Percentiles rank a stretch among this genome's conserved stretches.
Conservation (phyloP, 345 rosid genomes). For the Diplotaxis tenuifolia region DNA sequence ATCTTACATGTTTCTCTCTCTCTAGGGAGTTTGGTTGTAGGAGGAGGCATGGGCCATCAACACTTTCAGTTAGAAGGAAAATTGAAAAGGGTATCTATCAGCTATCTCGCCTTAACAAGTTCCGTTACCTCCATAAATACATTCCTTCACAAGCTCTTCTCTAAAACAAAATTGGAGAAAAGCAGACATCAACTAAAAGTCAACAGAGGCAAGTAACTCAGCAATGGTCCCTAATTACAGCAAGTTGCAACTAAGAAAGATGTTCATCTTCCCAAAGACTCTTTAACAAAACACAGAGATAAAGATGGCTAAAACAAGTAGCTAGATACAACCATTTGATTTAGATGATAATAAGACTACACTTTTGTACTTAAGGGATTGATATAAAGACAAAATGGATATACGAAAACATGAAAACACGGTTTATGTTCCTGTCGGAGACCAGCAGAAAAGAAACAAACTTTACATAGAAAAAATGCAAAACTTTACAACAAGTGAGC, state of each 20-base stretch:
- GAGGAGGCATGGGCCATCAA: constrained; percentile 84
- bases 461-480: too few relatives aligned
- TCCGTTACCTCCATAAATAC: constrained; percentile 59
- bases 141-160: constrained; percentile 63
- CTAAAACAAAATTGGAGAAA: constrained; percentile 35
- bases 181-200: too few relatives aligned
- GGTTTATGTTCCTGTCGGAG: background rate
- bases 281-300: background rate
- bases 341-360: background rate
- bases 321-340: background rate
- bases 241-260: background rate
- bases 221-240: background rate
- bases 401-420: background rate
- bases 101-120: constrained; percentile 76
- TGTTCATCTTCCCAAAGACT: background rate
- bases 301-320: background rate
- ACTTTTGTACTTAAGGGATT: too few relatives aligned
- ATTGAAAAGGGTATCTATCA: constrained; percentile 57
- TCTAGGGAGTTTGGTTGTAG: constrained; percentile 73
- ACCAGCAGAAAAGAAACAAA: background rate
- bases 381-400: background rate
- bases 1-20: constrained; percentile 80
- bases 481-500: too few relatives aligned
- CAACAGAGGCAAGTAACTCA: constrained; percentile 3
- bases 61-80: constrained; percentile 74